A percentile compares a stretch with the other conserved stretches of the same genome.
These are phyloP conservation scores for Entoloma clypeatum DNA, from an alignment of 1,284 basidiomycete species.

Conservation along the genomic window DNA sequence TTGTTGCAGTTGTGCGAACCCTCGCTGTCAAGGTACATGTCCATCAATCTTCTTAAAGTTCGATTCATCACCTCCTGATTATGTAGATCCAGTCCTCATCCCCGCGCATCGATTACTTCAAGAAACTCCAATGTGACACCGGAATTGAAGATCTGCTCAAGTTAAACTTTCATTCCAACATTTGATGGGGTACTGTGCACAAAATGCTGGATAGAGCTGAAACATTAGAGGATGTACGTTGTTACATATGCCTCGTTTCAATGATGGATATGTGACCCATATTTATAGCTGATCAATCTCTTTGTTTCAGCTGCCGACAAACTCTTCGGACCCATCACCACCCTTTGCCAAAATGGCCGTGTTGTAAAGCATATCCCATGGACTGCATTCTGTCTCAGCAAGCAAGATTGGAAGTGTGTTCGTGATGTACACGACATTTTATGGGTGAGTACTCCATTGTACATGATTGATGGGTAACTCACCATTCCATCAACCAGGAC, in stretches of 20 bases:
- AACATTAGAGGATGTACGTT: conserved; percentile 15
- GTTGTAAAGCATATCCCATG: conserved; percentile 27
- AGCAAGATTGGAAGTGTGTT: conserved; percentile 21
- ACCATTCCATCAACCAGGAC: too few relatives aligned
- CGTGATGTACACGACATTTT: conserved; percentile 14
- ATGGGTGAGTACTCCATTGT: too few relatives aligned
- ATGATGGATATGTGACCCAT: neutral
- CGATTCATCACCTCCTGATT: neutral
- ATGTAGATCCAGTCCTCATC: conserved; percentile 5
- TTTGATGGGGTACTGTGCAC: conserved; percentile 20
- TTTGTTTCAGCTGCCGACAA: conserved; percentile 21
- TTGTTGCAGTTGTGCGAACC: conserved; percentile 4
- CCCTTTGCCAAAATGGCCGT: conserved; percentile 13
- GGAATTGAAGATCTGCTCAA: conserved; percentile 4
- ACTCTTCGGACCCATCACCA: conserved; percentile 25
- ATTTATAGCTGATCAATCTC: conserved; percentile 17
- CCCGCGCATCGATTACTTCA: neutral
- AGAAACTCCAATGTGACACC: neutral
- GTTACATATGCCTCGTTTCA: neutral
- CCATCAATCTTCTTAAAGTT: neutral
- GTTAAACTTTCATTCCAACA: conserved; percentile 18
- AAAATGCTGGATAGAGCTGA: conserved; percentile 17
- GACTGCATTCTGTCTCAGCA: conserved; percentile 20
- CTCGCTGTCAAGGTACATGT: conserved; percentile 6
- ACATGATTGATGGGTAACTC: too few relatives aligned